A percentile compares a stretch with the other conserved stretches of the same genome.
Evolutionary conservation across 2,329 filamentous ascomycete genomes (phyloP).

Genomic region (Colletotrichum sp.): DNA sequence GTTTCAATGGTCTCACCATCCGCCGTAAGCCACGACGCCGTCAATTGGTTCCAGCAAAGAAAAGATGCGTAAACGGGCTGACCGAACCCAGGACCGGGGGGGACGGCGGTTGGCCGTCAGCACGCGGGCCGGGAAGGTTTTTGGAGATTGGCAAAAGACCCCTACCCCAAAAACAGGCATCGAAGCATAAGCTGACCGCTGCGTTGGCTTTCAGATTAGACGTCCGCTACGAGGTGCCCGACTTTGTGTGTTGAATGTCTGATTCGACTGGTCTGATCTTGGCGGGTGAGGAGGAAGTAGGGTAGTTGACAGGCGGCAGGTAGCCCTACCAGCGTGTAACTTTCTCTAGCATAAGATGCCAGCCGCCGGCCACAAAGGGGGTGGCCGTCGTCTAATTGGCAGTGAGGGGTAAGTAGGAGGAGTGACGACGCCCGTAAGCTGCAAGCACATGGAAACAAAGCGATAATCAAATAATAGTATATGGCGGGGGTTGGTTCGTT

Average conservation of each 20-base stretch:
- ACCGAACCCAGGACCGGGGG: background rate
- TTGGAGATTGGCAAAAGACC: background rate
- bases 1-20: background rate
- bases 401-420: background rate
- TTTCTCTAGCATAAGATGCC: background rate
- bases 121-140: conserved; percentile 28
- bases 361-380: background rate
- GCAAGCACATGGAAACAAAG: background rate
- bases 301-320: background rate
- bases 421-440: background rate
- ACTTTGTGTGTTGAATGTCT: background rate
- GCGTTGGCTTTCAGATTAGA: background rate
- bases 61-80: conserved; percentile 7
- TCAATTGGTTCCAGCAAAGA: background rate
- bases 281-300: background rate
- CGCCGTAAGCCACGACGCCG: background rate
- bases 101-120: conserved; percentile 21
- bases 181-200: background rate
- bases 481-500: background rate
- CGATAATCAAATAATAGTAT: background rate
- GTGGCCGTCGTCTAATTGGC: background rate
- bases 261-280: background rate
- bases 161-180: background rate
- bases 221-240: background rate
- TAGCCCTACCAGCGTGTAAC: background rate